Percentiles rank a stretch among this genome's conserved stretches.
phyloP scores from a whole-genome alignment of 805 yeast genomes.

The Kuraishia floccosa region DNA sequence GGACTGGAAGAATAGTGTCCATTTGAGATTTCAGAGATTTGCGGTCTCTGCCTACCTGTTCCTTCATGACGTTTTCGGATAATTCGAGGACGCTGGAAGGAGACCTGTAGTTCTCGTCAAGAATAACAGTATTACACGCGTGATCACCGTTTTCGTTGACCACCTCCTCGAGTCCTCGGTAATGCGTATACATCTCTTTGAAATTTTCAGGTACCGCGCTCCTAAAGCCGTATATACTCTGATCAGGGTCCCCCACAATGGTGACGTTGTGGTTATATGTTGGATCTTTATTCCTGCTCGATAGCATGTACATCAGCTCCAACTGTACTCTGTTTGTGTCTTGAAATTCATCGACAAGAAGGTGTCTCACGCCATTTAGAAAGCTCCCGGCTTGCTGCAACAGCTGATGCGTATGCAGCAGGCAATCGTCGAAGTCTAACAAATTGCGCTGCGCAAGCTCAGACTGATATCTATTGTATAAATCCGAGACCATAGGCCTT shows the following conservation, averaged over 20 bases:
- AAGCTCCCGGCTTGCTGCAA: constrained; percentile 27
- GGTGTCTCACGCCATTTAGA: constrained; percentile 46
- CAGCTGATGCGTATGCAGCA: constrained; percentile 42
- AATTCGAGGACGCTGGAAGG: constrained; percentile 51
- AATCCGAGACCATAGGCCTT: constrained; percentile 8
- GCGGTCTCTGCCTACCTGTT: constrained; percentile 35
- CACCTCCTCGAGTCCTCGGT: constrained; percentile 15
- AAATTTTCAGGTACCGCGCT: constrained; percentile 69
- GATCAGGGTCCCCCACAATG: constrained; percentile 95
- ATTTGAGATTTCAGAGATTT: constrained; percentile 33
- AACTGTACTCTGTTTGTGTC: constrained; percentile 79
- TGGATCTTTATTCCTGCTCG: constrained; percentile 22
- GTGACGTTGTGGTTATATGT: constrained; percentile 47
- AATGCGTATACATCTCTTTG: constrained; percentile 33
- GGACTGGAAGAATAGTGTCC: constrained; percentile 30
- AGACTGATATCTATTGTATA: constrained; percentile 45
- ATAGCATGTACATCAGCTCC: constrained; percentile 44
- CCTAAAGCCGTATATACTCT: constrained; percentile 83
- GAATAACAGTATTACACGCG: constrained; percentile 22
- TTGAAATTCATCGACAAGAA: constrained; percentile 89
- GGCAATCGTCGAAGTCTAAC: constrained; percentile 79
- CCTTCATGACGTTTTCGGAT: constrained; percentile 56
- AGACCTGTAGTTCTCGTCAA: constrained; percentile 75
- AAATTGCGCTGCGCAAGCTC: constrained; percentile 28
- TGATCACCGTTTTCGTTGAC: constrained; percentile 2